These are phyloP conservation scores for Hypomyces rosellus DNA, from an alignment of 2,329 filamentous ascomycete genomes.

Conservation along the genomic window DNA sequence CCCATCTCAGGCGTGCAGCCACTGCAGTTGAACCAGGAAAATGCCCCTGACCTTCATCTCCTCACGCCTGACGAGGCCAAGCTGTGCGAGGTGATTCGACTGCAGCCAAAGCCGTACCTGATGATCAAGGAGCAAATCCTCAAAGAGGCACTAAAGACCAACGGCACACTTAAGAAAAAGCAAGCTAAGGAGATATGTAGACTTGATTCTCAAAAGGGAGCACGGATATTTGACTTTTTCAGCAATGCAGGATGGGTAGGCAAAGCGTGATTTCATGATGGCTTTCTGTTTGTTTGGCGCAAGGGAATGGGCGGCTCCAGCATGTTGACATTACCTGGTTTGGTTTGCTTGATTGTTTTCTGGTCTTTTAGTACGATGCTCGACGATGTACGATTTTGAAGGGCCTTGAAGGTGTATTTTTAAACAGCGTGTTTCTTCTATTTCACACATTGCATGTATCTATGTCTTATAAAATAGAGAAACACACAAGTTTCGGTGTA, in stretches of 20 bases:
- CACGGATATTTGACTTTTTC: constrained; percentile 89
- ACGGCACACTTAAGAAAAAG: constrained; percentile 88
- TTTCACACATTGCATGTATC: no score
- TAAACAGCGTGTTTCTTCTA: no score
- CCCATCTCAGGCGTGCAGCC: constrained; percentile 56
- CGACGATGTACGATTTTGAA: not conserved
- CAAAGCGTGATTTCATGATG: constrained; percentile 53
- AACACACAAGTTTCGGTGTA: no score
- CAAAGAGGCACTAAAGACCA: constrained; percentile 82
- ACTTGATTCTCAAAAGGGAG: constrained; percentile 78
- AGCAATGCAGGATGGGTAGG: constrained; percentile 88
- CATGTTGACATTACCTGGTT: not conserved
- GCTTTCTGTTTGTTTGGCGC: not conserved
- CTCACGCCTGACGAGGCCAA: constrained; percentile 78
- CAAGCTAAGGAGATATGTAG: constrained; percentile 79
- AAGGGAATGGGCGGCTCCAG: not conserved
- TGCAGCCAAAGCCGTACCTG: constrained; percentile 91
- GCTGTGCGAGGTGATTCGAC: constrained; percentile 73
- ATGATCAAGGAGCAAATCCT: constrained; percentile 92
- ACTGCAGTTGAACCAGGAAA: constrained; percentile 66
- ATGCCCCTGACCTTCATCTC: constrained; percentile 76
- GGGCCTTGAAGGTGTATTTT: not conserved
- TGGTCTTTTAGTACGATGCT: not conserved
- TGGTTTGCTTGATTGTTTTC: not conserved
- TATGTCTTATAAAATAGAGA: no score